phyloP scores from a whole-genome alignment of 768 basidiomycete species.

The Glaciozyma antarctica region DNA sequence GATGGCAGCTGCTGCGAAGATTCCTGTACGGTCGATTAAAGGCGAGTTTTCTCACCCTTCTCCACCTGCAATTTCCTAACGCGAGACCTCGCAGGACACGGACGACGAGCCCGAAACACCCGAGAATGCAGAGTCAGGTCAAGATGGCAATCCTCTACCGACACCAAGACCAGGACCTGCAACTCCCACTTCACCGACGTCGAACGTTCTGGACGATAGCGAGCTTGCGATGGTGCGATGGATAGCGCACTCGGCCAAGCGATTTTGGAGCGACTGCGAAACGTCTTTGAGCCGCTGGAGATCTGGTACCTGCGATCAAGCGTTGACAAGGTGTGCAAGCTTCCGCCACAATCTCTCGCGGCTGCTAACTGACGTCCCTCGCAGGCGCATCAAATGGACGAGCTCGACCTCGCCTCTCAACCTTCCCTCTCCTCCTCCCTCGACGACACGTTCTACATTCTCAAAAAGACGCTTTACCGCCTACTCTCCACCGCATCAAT shows the following conservation, averaged over 20 bases:
- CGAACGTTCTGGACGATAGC: background rate
- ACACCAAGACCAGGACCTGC: conserved; percentile 1
- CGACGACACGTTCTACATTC: conserved; percentile 92
- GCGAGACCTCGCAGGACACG: background rate
- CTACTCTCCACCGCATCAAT: conserved; percentile 59
- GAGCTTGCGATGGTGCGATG: conserved; percentile 26
- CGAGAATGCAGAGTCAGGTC: background rate
- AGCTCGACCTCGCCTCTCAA: conserved; percentile 55
- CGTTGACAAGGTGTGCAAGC: conserved; percentile 65
- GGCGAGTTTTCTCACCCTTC: conserved; percentile 42
- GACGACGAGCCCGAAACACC: conserved; percentile 25
- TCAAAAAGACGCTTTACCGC: conserved; percentile 72
- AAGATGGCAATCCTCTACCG: conserved; percentile 18
- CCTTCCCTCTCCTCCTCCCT: conserved; percentile 45
- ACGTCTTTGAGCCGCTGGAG: conserved; percentile 81
- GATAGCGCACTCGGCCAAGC: conserved; percentile 12
- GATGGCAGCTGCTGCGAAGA: conserved; percentile 83
- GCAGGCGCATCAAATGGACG: conserved; percentile 81
- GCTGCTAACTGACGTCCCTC: background rate
- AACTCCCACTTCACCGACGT: conserved; percentile 13
- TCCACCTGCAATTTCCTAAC: background rate
- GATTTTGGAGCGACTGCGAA: conserved; percentile 45
- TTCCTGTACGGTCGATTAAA: conserved; percentile 68
- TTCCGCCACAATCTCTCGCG: background rate
- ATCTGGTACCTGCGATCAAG: conserved; percentile 78